A percentile compares a stretch with the other conserved stretches of the same genome.
phyloP scores from a whole-genome alignment of 2,329 filamentous ascomycete genomes.

The Septoria linicola region DNA sequence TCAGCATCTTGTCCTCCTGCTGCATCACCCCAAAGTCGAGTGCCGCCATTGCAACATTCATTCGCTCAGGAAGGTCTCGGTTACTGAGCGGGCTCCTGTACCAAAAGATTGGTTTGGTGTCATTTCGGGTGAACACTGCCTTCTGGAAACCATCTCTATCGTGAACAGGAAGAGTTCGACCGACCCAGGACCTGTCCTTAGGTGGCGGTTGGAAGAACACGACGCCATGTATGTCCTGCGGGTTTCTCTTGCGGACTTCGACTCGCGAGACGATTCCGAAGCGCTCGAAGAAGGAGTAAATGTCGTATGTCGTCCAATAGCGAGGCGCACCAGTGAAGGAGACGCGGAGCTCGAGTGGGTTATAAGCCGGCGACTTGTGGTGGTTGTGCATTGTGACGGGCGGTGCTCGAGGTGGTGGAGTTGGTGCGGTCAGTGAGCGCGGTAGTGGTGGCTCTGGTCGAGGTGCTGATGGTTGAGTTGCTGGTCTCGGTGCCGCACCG shows the following conservation, averaged over 20 bases:
- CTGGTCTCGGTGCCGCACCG: no score
- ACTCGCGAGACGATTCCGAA: slow-evolving; percentile 25
- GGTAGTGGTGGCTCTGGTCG: not conserved
- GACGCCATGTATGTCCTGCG: slow-evolving; percentile 10
- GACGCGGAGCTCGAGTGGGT: slow-evolving; percentile 22
- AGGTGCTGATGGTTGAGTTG: not conserved
- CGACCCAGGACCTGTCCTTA: slow-evolving; percentile 21
- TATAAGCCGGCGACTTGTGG: not conserved
- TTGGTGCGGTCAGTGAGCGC: not conserved
- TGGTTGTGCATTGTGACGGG: not conserved
- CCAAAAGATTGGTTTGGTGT: slow-evolving; percentile 3
- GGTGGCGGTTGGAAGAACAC: slow-evolving; percentile 31
- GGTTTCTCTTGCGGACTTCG: slow-evolving; percentile 18
- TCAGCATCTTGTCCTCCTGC: slow-evolving; percentile 56
- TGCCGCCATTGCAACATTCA: slow-evolving; percentile 24
- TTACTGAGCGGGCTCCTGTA: slow-evolving; percentile 12
- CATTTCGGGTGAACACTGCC: slow-evolving; percentile 12
- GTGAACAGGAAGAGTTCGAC: slow-evolving; percentile 5
- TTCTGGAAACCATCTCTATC: slow-evolving; percentile 9
- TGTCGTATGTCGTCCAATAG: slow-evolving; percentile 25
- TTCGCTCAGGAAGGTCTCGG: slow-evolving; percentile 20
- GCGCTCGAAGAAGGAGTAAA: slow-evolving; percentile 25
- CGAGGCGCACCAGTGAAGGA: slow-evolving; percentile 21
- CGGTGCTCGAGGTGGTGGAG: not conserved
- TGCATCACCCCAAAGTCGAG: slow-evolving; percentile 64